phyloP scores from a whole-genome alignment of 257 asterid genomes.

The Voacanga thouarsii region DNA sequence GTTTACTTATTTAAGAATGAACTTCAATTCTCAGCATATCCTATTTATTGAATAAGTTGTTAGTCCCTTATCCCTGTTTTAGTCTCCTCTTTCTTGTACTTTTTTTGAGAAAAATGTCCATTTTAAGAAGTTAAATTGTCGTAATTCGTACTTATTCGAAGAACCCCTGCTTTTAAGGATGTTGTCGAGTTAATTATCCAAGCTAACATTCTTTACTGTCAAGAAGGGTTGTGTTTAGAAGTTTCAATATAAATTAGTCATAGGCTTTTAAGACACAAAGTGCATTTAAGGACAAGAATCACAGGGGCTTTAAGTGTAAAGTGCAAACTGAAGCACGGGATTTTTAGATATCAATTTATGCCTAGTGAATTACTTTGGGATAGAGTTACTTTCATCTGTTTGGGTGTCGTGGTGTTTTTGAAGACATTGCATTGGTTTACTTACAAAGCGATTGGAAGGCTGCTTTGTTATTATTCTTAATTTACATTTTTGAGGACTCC shows the following conservation, averaged over 20 bases:
- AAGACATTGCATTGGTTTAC: neutral
- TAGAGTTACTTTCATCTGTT: too few species aligned
- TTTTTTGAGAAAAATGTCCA: neutral
- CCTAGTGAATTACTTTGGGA: too few species aligned
- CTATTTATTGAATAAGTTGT: neutral
- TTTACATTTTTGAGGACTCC: neutral
- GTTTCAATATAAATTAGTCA: neutral
- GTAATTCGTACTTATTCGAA: neutral
- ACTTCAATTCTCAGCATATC: neutral
- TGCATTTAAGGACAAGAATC: neutral
- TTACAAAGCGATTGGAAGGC: neutral
- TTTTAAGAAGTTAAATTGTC: neutral
- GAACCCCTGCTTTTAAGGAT: neutral
- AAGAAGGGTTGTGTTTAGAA: neutral
- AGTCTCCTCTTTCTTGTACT: neutral
- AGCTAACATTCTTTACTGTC: neutral
- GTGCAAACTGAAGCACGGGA: too few species aligned
- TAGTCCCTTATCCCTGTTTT: neutral
- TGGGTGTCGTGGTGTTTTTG: neutral
- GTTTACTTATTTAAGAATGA: neutral
- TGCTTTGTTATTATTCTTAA: neutral
- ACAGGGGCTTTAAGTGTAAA: neutral
- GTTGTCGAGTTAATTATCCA: neutral
- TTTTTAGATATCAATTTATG: too few species aligned
- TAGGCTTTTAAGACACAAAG: neutral